Evolutionary conservation across 2,329 filamentous ascomycete genomes (phyloP), one percentile per base, ranked within the genome.

Genomic region (Diaporthe nobilis): DNA sequence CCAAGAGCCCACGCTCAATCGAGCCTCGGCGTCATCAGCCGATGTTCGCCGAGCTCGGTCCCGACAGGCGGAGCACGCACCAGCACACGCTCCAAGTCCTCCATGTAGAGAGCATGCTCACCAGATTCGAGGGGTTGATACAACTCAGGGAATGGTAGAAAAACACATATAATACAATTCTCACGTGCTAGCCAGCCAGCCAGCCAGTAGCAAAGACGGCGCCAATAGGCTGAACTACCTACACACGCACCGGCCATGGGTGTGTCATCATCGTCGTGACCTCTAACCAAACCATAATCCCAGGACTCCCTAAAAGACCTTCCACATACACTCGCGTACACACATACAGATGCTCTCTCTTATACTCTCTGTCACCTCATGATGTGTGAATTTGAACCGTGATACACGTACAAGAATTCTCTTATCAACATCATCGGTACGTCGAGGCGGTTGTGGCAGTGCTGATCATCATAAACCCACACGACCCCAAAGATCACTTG

Each of bases 131-230:
- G 0, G 15, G 7, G n/a, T 5, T 1, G 8, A 9, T 4, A 5
- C 39, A 12, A 31, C 22, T 28, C 2, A 44, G 4, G 22, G 25
- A 28, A 28, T 17, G 20, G 22, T n/a, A 67, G 10, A 51, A 17
- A 53, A 49, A 28, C 49, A 55, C n/a, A 70, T 70, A 70, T 70
- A 55, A 42, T 70, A 70, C 65, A 70, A 31, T 55, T 70, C 65
- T 70, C 65, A 70, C 39, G 17, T 25, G 47, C n/a, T n/a, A 70
- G 49, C 49, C 34, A 70, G 65, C 65, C 63, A 44, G 47, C 49
- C 65, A 42, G 58, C 37, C 58, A 28, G 58, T 42, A 34, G 34
- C 15, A 17, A 28, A 9, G 4, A 70, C 47, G 34, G n/a, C 65
- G 34, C 31, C 49, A 42, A 55, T 51, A 51, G 47, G 31, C 63